Base-by-base conservation (phyloP, 169 alveolate genomes). In the Plasmodium gonderi region DNA sequence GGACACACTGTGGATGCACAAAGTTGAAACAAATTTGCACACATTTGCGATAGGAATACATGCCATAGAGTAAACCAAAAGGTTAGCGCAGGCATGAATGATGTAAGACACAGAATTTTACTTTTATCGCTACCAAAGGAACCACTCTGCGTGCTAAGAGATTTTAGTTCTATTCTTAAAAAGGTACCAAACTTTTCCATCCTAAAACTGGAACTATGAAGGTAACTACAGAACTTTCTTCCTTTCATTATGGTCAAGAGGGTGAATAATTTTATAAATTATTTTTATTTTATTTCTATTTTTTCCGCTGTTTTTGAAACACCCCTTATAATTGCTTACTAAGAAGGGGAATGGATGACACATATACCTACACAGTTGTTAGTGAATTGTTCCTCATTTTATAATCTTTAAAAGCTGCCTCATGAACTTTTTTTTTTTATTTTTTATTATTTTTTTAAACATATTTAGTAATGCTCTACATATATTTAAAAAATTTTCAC, bases 101-200 rank as follows among this genome's bases (percentile, higher is more conserved):
- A 1, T 26, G n/a, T n/a, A 36, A 36, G 72, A 60, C n/a, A 60
- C 8, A 60, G 72, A 20, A n/a, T 36, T 14, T 77, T 77, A 77
- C 85, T 77, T 77, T 77, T 64, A 8, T 38, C 38, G 85, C 49
- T 77, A 31, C 81, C 31, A 45, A 47, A 77, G 42, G 54, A 64
- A 31, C 23, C 72, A 26, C 72, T 77, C 26, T 12, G 17, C 36
- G 85, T 77, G 45, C 85, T 47, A 47, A 44, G 36, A 1, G 72
- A 77, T 8, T 47, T 20, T 20, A 47, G 36, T 8, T 60, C 49
- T 45, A 20, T 44, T 33, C 75, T 77, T 42, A 77, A 77, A 47
- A 47, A 26, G 54, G 47, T 8, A 8, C 38, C 85, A 31, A 77
- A 12, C 20, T 49, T 77, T 77, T 47, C 36, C 85, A 14, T 38